Evolutionary conservation across 2,329 filamentous ascomycete species (phyloP), one percentile per base, ranked within the genome.

Genomic region (Colletotrichum zoysiae): DNA sequence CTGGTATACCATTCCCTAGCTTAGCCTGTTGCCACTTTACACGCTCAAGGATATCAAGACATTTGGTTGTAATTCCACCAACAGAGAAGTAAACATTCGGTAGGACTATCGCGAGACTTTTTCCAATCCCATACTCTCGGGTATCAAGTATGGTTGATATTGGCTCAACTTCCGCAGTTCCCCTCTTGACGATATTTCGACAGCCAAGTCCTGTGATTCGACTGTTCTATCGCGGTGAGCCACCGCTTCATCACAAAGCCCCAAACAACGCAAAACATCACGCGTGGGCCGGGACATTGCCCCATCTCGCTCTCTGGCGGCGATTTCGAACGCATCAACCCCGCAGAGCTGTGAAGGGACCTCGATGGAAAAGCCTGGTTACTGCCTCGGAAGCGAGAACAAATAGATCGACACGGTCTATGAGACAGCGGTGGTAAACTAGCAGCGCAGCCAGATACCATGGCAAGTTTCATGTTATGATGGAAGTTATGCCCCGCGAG

Each of bases 81-180:
- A 46, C 18, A 46, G 20, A 12, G 20, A 20, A 14, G 9, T 23
- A 23, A 1, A 50, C 9, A 50, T n/a, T 23, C 4, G 2, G n/a
- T 5, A 3, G 5, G n/a, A 23, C 9, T 50, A 11, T 6, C 0
- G 8, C 2, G 0, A n/a, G 20, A 11, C 3, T 50, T 14, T 23
- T 23, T 4, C 11, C 9, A 12, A 12, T 23, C n/a, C 23, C n/a
- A 23, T 23, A 23, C n/a, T 23, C n/a, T 14, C n/a, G 5, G 46
- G 9, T n/a, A n/a, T 23, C 46, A 50, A 20, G n/a, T 12, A 50
- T 12, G 12, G 3, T 33, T n/a, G 8, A n/a, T 33, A 26, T 11
- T 18, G 8, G 16, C 18, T n/a, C 9, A 9, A n/a, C 7, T 11
- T 55, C 16, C 4, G 5, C 2, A 5, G 16, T 33, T 33, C 9